Evolutionary conservation across 768 basidiomycete species (phyloP).

Genomic region (Jaapia argillacea): DNA sequence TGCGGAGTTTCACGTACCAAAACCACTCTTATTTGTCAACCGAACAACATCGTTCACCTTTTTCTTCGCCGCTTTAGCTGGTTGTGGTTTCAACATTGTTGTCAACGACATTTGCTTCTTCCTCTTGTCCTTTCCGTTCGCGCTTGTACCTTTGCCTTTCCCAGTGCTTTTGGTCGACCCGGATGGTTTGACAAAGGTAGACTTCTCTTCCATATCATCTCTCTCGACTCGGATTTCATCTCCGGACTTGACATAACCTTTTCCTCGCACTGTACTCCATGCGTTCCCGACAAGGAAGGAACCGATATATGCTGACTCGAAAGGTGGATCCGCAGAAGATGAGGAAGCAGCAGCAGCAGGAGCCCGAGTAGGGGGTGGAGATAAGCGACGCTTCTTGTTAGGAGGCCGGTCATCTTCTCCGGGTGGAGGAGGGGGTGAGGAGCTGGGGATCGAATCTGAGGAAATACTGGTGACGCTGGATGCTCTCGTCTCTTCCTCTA

Average conservation of each 20-base stretch:
- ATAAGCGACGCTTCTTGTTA: slow-evolving; percentile 40
- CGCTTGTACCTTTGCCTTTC: slow-evolving; percentile 8
- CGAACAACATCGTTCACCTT: slow-evolving; percentile 63
- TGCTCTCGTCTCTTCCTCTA: slow-evolving; percentile 14
- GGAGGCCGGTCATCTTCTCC: slow-evolving; percentile 21
- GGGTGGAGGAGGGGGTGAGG: slow-evolving; percentile 16
- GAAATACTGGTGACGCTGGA: slow-evolving; percentile 31
- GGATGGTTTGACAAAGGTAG: slow-evolving; percentile 8
- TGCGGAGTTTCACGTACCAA: slow-evolving; percentile 34
- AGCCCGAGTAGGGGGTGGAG: slow-evolving; percentile 9
- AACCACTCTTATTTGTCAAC: slow-evolving; percentile 51
- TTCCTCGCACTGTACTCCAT: slow-evolving; percentile 71
- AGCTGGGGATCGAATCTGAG: slow-evolving; percentile 17
- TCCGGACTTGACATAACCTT: slow-evolving; percentile 55
- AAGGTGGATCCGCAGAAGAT: slow-evolving; percentile 6
- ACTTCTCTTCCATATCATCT: slow-evolving; percentile 29
- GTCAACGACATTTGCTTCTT: slow-evolving; percentile 59
- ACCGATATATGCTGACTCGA: slow-evolving; percentile 44
- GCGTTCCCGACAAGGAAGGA: slow-evolving; percentile 62
- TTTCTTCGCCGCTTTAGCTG: slow-evolving; percentile 36
- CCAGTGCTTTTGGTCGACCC: slow-evolving; percentile 1
- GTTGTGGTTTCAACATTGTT: slow-evolving; percentile 53
- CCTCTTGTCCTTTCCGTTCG: slow-evolving; percentile 25
- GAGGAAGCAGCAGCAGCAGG: neutral
- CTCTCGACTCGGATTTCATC: slow-evolving; percentile 52